Percentiles rank a stretch among this genome's conserved stretches.
phyloP scores from a whole-genome alignment of 495 filamentous ascomycete species.

The Elasticomyces elasticus region DNA sequence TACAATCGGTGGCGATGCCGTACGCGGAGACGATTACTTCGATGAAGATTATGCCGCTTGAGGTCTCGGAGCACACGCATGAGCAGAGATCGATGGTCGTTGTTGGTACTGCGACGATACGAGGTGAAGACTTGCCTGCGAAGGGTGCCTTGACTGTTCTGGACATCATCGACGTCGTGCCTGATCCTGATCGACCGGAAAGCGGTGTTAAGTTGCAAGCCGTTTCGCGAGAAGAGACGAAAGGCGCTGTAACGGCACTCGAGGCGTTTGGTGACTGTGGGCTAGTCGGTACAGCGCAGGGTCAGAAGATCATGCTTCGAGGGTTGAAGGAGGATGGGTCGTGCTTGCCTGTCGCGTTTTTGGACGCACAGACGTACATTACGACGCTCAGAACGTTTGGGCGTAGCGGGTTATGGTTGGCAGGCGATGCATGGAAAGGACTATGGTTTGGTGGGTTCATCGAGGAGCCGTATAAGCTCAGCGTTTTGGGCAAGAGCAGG shows the following conservation, averaged over 20 bases:
- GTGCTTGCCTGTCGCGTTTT: constrained; percentile 86
- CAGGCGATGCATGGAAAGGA: constrained; percentile 85
- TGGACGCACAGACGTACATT: constrained; percentile 94
- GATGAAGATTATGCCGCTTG: constrained; percentile 72
- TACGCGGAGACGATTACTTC: constrained; percentile 52
- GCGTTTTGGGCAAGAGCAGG: constrained; percentile 77
- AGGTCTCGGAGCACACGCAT: constrained; percentile 81
- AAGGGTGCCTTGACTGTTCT: constrained; percentile 85
- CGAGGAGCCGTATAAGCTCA: constrained; percentile 82
- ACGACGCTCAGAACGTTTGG: constrained; percentile 68
- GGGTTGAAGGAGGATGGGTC: constrained; percentile 91
- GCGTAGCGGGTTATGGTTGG: constrained; percentile 69
- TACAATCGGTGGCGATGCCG: constrained; percentile 13
- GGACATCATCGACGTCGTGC: constrained; percentile 77
- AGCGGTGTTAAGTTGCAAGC: constrained; percentile 77
- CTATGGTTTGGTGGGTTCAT: constrained; percentile 92
- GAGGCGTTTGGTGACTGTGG: constrained; percentile 40
- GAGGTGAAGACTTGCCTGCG: constrained; percentile 79
- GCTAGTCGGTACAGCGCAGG: constrained; percentile 77
- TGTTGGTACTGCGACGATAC: constrained; percentile 70
- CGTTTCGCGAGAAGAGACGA: constrained; percentile 77
- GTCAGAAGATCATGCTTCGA: constrained; percentile 93
- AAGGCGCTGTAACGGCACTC: constrained; percentile 84
- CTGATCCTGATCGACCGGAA: constrained; percentile 74
- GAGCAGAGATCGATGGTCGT: constrained; percentile 70